Evolutionary conservation across 106 monocot genomes (phyloP), one percentile per base, ranked within the genome.

Genomic region (Allium sativum): DNA sequence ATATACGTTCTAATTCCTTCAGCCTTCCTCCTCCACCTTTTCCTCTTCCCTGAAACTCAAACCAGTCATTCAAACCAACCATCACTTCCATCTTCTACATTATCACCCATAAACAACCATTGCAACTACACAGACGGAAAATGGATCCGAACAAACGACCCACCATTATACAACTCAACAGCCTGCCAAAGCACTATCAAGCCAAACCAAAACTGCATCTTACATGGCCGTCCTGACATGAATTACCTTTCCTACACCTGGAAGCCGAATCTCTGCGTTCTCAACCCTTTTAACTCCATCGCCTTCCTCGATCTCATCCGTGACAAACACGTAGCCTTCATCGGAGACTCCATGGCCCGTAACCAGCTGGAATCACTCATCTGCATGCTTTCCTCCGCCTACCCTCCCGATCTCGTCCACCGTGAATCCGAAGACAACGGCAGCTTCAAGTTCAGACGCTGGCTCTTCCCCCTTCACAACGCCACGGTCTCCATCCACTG

Each of bases 401-500:
- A 69, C 11, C 22, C 53, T 11, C 79, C 87, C 10, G 52, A 56
- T 12, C 79, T 77, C 19, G 79, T 79, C 17, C 71, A 83, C 56
- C 47, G 62, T 50, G 63, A 48, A 61, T 70, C 64, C 56, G 79
- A 82, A 44, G 64, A 65, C 40, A 73, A 74, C 56, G 31, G 31
- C 31, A 31, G 31, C 31, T 31, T 31, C 31, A 87, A 80, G 54
- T 87, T 82, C 65, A 76, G 87, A 40, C 61, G 83, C 43, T 87
- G 87, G 87, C 18, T 63, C 11, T 83, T 87, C 74, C 55, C 8
- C 4, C 51, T 45, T 41, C 70, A 76, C 66, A 84, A 96, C 64
- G 82, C 79, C 17, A 84, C 87, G 5, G 71, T 96, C 18, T 96
- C 96, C 16, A 52, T 96, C 40, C 81, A 72, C 73, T 96, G 95